These are phyloP conservation scores for Psilocybe cyanescens DNA, from an alignment of 768 basidiomycete species.

Conservation along the genomic window DNA sequence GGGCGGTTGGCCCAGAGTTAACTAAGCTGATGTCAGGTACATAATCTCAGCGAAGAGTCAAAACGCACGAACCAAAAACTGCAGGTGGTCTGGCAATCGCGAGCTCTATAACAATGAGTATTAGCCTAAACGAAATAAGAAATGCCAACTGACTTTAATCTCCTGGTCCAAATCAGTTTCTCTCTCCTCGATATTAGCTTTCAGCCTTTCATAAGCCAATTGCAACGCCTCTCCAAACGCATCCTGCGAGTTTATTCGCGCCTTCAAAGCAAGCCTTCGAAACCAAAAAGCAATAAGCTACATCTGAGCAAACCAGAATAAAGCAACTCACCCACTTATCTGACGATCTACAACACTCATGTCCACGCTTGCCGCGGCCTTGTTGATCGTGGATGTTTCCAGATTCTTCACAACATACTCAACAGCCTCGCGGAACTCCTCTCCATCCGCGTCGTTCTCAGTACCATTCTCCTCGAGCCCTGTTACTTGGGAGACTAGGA, in stretches of 20 bases:
- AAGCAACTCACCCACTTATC: slow-evolving; percentile 55
- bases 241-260: slow-evolving; percentile 69
- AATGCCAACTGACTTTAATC: slow-evolving; percentile 52
- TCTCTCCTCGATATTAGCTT: slow-evolving; percentile 45
- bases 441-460: slow-evolving; percentile 37
- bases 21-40: slow-evolving; percentile 34
- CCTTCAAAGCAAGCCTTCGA: slow-evolving; percentile 64
- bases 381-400: slow-evolving; percentile 56
- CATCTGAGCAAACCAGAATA: slow-evolving; percentile 6
- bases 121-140: not conserved
- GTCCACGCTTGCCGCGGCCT: slow-evolving; percentile 61
- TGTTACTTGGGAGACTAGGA: slow-evolving; percentile 56
- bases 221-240: slow-evolving; percentile 62
- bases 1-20: slow-evolving; percentile 60
- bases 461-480: slow-evolving; percentile 49
- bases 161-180: slow-evolving; percentile 66
- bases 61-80: slow-evolving; percentile 60
- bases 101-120: slow-evolving; percentile 44
- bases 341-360: slow-evolving; percentile 57
- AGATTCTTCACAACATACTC: slow-evolving; percentile 63
- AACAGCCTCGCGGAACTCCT: slow-evolving; percentile 48
- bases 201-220: slow-evolving; percentile 54
- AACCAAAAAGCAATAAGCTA: slow-evolving; percentile 9
- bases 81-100: slow-evolving; percentile 71
- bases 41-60: not conserved